Conservation (phyloP, 768 basidiomycete genomes). For the Hygrocybe coccinea region DNA sequence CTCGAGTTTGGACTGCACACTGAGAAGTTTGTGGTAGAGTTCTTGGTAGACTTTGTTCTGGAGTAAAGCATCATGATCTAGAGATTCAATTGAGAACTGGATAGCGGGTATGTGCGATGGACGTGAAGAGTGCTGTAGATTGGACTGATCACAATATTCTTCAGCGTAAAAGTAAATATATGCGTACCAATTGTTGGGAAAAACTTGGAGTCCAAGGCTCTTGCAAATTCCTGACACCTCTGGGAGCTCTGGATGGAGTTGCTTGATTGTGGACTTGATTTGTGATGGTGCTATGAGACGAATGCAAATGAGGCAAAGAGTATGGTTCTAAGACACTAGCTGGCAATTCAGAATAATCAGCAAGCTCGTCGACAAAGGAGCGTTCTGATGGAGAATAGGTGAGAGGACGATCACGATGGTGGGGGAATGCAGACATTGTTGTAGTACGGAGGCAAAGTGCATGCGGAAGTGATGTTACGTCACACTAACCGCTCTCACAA, state of each 20-base stretch:
- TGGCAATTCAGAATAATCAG: background rate
- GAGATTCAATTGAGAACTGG: background rate
- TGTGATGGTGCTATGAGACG: background rate
- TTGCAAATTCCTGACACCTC: background rate
- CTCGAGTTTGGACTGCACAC: background rate
- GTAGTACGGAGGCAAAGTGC: background rate
- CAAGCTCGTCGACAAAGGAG: background rate
- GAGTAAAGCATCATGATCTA: background rate
- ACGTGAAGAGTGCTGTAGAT: background rate
- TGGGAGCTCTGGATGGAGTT: background rate
- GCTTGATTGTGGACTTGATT: background rate
- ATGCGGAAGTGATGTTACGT: background rate
- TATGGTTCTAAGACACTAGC: background rate
- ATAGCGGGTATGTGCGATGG: background rate
- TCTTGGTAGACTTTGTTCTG: background rate
- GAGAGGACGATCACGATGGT: background rate
- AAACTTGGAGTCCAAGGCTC: background rate
- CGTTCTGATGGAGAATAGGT: background rate
- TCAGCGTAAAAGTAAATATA: too few relatives aligned
- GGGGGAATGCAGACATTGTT: background rate
- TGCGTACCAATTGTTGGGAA: too few relatives aligned
- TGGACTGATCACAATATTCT: background rate
- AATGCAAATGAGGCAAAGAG: background rate
- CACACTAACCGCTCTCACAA: background rate
- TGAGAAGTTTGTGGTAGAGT: background rate